phyloP scores from a whole-genome alignment of 2,329 filamentous ascomycete genomes.

The Xylaria sp. region DNA sequence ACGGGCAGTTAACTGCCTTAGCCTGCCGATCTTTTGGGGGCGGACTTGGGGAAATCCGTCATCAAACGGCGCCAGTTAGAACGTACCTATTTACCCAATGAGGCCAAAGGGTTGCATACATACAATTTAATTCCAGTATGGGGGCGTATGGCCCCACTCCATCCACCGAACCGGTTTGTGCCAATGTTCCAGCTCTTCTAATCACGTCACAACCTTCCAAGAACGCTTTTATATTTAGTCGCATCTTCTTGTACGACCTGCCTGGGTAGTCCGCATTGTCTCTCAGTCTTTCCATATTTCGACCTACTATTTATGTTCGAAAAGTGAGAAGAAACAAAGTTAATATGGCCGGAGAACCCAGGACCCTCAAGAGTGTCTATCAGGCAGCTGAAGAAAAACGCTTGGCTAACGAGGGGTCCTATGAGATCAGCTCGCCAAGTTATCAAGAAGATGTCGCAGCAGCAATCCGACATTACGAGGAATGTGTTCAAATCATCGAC shows the following conservation, averaged over 20 bases:
- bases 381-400: constrained; percentile 62
- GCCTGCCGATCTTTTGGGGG: neutral
- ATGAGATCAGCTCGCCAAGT: constrained; percentile 69
- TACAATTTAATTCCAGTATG: neutral
- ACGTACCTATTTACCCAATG: neutral
- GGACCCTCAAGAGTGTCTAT: constrained; percentile 62
- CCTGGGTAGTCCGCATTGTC: neutral
- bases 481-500: constrained; percentile 75
- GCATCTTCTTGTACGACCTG: neutral
- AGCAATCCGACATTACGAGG: constrained; percentile 76
- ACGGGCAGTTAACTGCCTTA: neutral
- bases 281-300: neutral
- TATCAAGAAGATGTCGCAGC: constrained; percentile 75
- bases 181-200: constrained; percentile 3
- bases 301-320: neutral
- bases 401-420: constrained; percentile 69
- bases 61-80: neutral
- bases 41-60: neutral
- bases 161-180: neutral
- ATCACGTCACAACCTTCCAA: neutral
- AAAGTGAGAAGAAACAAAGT: neutral
- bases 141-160: neutral
- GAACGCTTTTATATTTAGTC: constrained; percentile 12
- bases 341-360: constrained; percentile 56
- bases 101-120: neutral